Evolutionary conservation across 306 rosid genomes (phyloP).

Genomic region (Nissolia schottii): DNA sequence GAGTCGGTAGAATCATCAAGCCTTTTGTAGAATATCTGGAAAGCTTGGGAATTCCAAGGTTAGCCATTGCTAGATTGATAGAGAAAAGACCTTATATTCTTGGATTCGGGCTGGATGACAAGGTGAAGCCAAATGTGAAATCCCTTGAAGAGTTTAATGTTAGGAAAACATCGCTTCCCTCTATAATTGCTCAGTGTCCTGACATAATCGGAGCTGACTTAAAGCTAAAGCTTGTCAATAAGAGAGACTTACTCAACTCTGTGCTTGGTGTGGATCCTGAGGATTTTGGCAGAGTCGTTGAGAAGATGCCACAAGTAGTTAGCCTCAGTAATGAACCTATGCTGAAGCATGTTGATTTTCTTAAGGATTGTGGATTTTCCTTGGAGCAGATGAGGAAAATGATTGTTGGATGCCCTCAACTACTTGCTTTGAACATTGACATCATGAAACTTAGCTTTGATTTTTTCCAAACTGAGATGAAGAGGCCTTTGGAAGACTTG

Average conservation of each 20-base stretch:
- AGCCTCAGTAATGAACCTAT: slow-evolving; percentile 66
- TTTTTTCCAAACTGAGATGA: slow-evolving; percentile 67
- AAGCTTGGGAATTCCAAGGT: slow-evolving; percentile 75
- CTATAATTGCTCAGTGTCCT: slow-evolving; percentile 81
- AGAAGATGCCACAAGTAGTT: slow-evolving; percentile 91
- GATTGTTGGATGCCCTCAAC: slow-evolving; percentile 78
- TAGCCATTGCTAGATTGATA: slow-evolving; percentile 86
- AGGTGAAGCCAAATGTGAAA: slow-evolving; percentile 76
- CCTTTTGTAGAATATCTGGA: slow-evolving; percentile 90
- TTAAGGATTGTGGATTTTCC: slow-evolving; percentile 71
- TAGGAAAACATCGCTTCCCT: slow-evolving; percentile 52
- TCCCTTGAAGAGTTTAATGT: slow-evolving; percentile 71
- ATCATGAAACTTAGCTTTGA: slow-evolving; percentile 73
- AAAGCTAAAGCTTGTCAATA: slow-evolving; percentile 55
- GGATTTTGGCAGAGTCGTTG: slow-evolving; percentile 76
- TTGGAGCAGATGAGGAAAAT: slow-evolving; percentile 54
- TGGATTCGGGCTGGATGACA: slow-evolving; percentile 71
- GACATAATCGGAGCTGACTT: slow-evolving; percentile 82
- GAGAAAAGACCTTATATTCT: slow-evolving; percentile 86
- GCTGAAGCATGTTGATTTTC: slow-evolving; percentile 75
- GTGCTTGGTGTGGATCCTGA: slow-evolving; percentile 50
- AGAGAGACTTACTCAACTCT: slow-evolving; percentile 57
- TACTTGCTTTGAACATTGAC: slow-evolving; percentile 87
- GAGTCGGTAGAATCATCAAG: slow-evolving; percentile 85
- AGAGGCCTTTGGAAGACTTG: slow-evolving; percentile 76